Evolutionary conservation across 1,139 yeast species (phyloP).

Genomic region (Scheffersomyces lignicola): DNA sequence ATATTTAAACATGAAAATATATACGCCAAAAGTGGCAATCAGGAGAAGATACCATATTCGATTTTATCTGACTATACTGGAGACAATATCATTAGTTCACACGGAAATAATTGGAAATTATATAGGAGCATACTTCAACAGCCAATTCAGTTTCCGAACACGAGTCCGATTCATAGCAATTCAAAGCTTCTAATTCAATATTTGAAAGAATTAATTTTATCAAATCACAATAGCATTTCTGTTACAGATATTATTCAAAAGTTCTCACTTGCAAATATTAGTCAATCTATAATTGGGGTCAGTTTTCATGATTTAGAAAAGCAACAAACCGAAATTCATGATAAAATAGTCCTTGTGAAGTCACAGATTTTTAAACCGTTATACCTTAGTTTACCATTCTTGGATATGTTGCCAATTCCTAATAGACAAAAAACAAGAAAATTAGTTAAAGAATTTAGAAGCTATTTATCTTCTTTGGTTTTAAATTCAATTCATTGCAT

Average conservation of each 20-base stretch:
- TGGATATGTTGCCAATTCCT: slow-evolving; percentile 53
- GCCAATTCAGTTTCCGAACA: slow-evolving; percentile 54
- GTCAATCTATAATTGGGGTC: slow-evolving; percentile 52
- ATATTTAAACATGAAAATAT: slow-evolving; percentile 50
- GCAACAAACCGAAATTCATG: slow-evolving; percentile 34
- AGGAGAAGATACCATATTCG: slow-evolving; percentile 56
- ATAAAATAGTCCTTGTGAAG: slow-evolving; percentile 44
- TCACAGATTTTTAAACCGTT: slow-evolving; percentile 57
- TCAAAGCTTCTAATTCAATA: slow-evolving; percentile 20
- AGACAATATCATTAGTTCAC: slow-evolving; percentile 62
- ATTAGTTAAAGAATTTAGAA: slow-evolving; percentile 45
- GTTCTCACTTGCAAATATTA: slow-evolving; percentile 50
- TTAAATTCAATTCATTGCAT: slow-evolving; percentile 14
- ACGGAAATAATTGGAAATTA: slow-evolving; percentile 53
- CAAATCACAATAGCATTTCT: slow-evolving; percentile 13
- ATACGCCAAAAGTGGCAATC: slow-evolving; percentile 63
- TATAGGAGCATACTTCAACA: slow-evolving; percentile 48
- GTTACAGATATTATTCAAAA: slow-evolving; percentile 48
- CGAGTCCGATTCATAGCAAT: slow-evolving; percentile 33
- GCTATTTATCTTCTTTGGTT: slow-evolving; percentile 23
- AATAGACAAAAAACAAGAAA: slow-evolving; percentile 44
- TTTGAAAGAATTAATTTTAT: slow-evolving; percentile 11
- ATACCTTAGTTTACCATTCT: slow-evolving; percentile 53
- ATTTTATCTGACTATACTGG: slow-evolving; percentile 60
- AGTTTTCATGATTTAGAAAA: slow-evolving; percentile 34